Evolutionary conservation across 208 protist genomes (phyloP).

Genomic region (Leishmania martiniquensis): DNA sequence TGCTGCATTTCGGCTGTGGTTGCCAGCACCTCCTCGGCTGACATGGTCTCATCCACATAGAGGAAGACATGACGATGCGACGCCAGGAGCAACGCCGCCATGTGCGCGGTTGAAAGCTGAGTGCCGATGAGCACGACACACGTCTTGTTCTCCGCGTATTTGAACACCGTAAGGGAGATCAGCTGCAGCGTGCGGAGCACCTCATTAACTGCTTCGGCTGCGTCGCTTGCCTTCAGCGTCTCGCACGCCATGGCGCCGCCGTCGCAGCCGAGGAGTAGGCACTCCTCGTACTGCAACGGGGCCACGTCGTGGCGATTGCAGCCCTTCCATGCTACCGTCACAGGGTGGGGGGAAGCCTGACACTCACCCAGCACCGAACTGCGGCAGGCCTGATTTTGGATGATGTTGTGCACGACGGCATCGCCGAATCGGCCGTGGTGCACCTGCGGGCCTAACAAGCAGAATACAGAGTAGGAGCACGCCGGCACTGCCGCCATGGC

Average conservation of each 20-base stretch:
- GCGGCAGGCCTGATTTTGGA: constrained; percentile 28
- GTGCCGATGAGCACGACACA: constrained; percentile 29
- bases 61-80: constrained; percentile 40
- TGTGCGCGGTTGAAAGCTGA: constrained; percentile 44
- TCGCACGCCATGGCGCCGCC: constrained; percentile 39
- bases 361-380: constrained; percentile 16
- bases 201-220: constrained; percentile 21
- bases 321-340: neutral
- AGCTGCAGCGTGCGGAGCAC: constrained; percentile 31
- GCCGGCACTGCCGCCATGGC: constrained; percentile 33
- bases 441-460: constrained; percentile 35
- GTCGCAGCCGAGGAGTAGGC: constrained; percentile 67
- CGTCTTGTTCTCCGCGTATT: constrained; percentile 28
- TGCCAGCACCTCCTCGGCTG: constrained; percentile 28
- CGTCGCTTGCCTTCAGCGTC: constrained; percentile 26
- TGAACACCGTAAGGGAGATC: constrained; percentile 45
- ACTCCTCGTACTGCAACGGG: constrained; percentile 44
- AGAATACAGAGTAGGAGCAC: constrained; percentile 42
- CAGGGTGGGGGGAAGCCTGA: constrained; percentile 13
- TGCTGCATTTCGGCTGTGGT: constrained; percentile 34
- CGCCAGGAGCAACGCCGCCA: constrained; percentile 38
- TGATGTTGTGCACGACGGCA: constrained; percentile 23
- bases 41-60: constrained; percentile 37
- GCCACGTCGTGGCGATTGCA: neutral
- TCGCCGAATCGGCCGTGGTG: constrained; percentile 32